phyloP scores from a whole-genome alignment of 2,329 filamentous ascomycete genomes.

The Aspergillus sp. region DNA sequence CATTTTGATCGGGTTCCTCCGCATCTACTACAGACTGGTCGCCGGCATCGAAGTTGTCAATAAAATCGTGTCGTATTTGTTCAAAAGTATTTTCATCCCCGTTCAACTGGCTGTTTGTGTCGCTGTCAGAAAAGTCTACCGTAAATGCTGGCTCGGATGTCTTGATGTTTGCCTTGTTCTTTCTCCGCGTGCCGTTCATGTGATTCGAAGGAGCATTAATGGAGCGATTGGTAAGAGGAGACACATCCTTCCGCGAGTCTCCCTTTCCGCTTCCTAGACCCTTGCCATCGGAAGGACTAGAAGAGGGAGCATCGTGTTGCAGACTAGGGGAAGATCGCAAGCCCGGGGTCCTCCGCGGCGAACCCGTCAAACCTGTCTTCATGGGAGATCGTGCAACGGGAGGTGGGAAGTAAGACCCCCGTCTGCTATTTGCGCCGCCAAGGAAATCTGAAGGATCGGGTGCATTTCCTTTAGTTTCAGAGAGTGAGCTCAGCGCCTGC shows the following conservation, averaged over 20 bases:
- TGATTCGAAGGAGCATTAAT: conserved; percentile 27
- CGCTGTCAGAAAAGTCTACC: conserved; percentile 31
- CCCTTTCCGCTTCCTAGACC: conserved; percentile 15
- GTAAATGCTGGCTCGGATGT: conserved; percentile 17
- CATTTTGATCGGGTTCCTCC: conserved; percentile 12
- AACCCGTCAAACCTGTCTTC: conserved; percentile 39
- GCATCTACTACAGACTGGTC: conserved; percentile 3
- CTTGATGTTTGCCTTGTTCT: conserved; percentile 13
- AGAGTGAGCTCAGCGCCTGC: conserved; percentile 3
- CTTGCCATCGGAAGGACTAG: conserved; percentile 34
- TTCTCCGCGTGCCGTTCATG: conserved; percentile 16
- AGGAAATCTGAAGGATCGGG: conserved; percentile 40
- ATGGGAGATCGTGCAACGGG: conserved; percentile 42
- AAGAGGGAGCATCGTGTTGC: conserved; percentile 28
- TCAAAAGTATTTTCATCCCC: conserved; percentile 30
- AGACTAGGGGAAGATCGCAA: conserved; percentile 39
- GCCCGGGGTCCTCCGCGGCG: conserved; percentile 38
- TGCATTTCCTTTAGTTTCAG: conserved; percentile 29
- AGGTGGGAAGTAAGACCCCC: conserved; percentile 32
- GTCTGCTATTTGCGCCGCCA: conserved; percentile 26
- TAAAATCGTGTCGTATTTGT: conserved; percentile 19
- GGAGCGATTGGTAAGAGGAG: conserved; percentile 31
- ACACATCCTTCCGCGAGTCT: conserved; percentile 23
- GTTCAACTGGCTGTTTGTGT: conserved; percentile 22
- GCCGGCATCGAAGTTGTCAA: conserved; percentile 19